Evolutionary conservation across 148 eudicot species (phyloP).

Genomic region (Nyssa sinensis): DNA sequence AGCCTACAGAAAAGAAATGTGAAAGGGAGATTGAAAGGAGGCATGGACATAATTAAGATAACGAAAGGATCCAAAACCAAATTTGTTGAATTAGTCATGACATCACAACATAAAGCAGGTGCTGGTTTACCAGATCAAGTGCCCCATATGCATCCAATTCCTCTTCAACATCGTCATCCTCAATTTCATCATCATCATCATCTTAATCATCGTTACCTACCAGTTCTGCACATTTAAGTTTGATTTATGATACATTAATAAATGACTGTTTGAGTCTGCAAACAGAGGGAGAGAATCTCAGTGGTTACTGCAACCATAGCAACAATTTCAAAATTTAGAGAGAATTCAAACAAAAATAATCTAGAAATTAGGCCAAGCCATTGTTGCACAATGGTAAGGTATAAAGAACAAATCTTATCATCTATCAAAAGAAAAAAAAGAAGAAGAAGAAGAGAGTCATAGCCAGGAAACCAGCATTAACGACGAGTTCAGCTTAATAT

Average conservation of each 20-base stretch:
- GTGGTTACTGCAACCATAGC: neutral
- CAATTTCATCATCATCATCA: slow-evolving; percentile 56
- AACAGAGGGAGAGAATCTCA: neutral
- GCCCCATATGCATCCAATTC: slow-evolving; percentile 60
- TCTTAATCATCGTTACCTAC: slow-evolving; percentile 45
- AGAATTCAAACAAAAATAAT: neutral
- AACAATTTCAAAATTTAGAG: neutral
- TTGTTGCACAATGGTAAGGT: neutral
- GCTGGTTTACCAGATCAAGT: slow-evolving; percentile 41
- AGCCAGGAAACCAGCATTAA: neutral
- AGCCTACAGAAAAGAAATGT: slow-evolving; percentile 35
- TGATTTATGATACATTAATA: neutral
- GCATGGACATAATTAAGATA: neutral
- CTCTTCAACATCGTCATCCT: slow-evolving; percentile 68
- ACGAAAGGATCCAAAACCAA: neutral
- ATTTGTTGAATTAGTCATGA: neutral
- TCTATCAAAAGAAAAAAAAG: too few species aligned
- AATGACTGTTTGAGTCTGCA: neutral
- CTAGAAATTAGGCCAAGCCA: neutral
- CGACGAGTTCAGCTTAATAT: neutral
- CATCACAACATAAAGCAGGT: slow-evolving; percentile 5
- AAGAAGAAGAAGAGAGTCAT: neutral
- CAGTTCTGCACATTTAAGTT: slow-evolving; percentile 38
- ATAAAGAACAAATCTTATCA: neutral
- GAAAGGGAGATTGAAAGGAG: neutral